A percentile compares a stretch with the other conserved stretches of the same genome.
Conservation (phyloP, 352 stramenopile genomes). For the Saprolegnia diclina region DNA sequence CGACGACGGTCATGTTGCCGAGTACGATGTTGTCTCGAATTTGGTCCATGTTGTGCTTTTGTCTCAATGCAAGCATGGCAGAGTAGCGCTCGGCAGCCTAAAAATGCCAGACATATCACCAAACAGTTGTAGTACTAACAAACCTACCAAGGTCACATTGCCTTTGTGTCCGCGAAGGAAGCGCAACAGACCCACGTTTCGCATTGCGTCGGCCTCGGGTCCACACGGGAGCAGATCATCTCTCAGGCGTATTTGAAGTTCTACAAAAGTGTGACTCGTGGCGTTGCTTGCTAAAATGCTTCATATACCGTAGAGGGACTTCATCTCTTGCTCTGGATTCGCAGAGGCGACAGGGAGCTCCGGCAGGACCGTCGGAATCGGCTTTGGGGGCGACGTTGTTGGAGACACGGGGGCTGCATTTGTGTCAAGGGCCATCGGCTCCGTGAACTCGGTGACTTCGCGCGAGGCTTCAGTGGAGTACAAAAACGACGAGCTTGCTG, state of each 20-base stretch:
- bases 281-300: not conserved
- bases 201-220: constrained; percentile 48
- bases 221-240: constrained; percentile 43
- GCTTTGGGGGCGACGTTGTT: no score
- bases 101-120: no score
- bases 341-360: constrained; percentile 34
- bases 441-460: no score
- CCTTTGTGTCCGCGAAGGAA: constrained; percentile 71
- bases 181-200: constrained; percentile 56
- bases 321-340: constrained; percentile 54
- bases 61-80: constrained; percentile 54
- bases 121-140: no score
- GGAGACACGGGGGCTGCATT: no score
- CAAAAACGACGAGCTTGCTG: no score
- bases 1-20: constrained; percentile 42
- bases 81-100: constrained; percentile 51
- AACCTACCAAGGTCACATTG: constrained; percentile 41
- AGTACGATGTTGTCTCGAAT: constrained; percentile 49
- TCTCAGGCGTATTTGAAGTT: constrained; percentile 53
- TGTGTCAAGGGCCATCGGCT: no score
- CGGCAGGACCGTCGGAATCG: not conserved
- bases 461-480: no score
- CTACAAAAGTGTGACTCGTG: constrained; percentile 28
- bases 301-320: constrained; percentile 46
- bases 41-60: constrained; percentile 52